These are phyloP conservation scores for Starmerella potacharoeniae DNA, from an alignment of 805 yeast species.

Conservation along the genomic window DNA sequence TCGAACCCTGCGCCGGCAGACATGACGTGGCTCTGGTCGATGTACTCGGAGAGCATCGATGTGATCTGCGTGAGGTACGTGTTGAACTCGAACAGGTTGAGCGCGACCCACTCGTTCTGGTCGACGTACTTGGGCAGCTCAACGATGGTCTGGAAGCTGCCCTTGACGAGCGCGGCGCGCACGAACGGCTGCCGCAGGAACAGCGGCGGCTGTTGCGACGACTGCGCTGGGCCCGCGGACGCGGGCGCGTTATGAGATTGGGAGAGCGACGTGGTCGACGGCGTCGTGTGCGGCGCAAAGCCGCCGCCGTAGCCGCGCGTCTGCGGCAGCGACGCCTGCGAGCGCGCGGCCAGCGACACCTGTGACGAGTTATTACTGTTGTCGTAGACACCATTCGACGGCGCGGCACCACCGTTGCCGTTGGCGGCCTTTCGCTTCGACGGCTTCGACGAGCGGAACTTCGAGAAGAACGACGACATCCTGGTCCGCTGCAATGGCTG, in stretches of 20 bases:
- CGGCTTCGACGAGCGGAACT: conserved; percentile 15
- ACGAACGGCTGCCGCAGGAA: conserved; percentile 89
- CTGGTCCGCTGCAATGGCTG: neutral
- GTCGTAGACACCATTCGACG: conserved; percentile 1
- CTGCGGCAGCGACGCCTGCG: conserved; percentile 7
- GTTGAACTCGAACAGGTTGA: conserved; percentile 81
- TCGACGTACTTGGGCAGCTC: conserved; percentile 93
- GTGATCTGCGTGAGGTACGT: conserved; percentile 78
- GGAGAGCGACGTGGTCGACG: conserved; percentile 1
- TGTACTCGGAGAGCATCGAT: conserved; percentile 81
- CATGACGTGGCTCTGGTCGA: conserved; percentile 78
- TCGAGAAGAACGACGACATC: conserved; percentile 19
- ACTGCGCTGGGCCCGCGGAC: neutral
- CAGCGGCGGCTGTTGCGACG: conserved; percentile 36
- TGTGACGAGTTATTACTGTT: conserved; percentile 16
- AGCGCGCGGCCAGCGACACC: conserved; percentile 4
- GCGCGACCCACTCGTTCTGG: conserved; percentile 88
- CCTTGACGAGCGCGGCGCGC: conserved; percentile 87
- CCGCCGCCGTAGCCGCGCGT: conserved; percentile 3
- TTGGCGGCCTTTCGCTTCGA: conserved; percentile 14
- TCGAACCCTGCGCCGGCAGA: conserved; percentile 89
- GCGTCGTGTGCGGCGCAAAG: neutral
- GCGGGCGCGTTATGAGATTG: neutral
- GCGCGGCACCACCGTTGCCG: neutral
- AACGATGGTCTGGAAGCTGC: conserved; percentile 90